Conservation (phyloP, 495 filamentous ascomycete species). For the Filosporella fistucella region DNA sequence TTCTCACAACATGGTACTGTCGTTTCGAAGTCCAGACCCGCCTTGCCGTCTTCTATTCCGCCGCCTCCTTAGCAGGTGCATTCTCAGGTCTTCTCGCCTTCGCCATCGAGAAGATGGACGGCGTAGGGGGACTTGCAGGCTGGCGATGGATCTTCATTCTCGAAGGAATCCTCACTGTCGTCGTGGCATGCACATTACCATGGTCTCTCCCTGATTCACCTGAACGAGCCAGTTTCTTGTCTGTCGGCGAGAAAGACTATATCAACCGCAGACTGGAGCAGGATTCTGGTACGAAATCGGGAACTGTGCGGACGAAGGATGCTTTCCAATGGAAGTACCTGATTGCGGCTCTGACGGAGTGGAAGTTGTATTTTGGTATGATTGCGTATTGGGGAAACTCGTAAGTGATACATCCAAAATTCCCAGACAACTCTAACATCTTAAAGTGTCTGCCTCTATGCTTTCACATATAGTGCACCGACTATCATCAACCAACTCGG, state of each 20-base stretch:
- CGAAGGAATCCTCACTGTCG: constrained; percentile 46
- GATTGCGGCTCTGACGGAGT: no score
- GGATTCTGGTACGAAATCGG: no score
- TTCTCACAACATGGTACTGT: constrained; percentile 46
- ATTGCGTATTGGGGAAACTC: no score
- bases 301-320: no score
- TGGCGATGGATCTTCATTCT: constrained; percentile 55
- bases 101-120: constrained; percentile 57
- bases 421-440: no score
- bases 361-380: no score
- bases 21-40: constrained; percentile 54
- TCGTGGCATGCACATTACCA: constrained; percentile 28
- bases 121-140: constrained; percentile 37
- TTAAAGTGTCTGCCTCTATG: constrained; percentile 78
- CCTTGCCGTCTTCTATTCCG: constrained; percentile 54
- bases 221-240: no score
- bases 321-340: no score
- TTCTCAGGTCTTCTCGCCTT: constrained; percentile 57
- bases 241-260: no score
- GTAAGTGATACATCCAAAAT: no score
- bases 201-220: constrained; percentile 53
- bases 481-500: constrained; percentile 52
- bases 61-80: constrained; percentile 51
- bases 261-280: no score
- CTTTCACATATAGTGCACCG: constrained; percentile 40